A percentile compares a stretch with the other conserved stretches of the same genome.
Evolutionary conservation across 2,329 filamentous ascomycete genomes (phyloP).

Genomic region (Microsporum ferrugineum): DNA sequence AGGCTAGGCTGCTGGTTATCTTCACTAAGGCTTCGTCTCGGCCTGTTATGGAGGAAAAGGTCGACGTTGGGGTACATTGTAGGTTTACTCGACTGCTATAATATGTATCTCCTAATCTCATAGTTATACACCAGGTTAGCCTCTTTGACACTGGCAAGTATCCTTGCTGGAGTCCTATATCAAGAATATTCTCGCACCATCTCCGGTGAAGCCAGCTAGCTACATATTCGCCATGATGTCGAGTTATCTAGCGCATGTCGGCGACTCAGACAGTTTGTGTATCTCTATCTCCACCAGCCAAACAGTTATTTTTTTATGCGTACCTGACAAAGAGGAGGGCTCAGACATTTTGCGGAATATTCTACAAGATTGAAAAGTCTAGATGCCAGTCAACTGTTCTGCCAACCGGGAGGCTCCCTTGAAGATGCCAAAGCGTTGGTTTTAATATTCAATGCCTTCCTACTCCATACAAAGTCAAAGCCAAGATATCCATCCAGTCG

Average conservation of each 20-base stretch:
- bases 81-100: neutral
- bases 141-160: neutral
- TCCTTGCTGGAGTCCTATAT: neutral
- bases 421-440: neutral
- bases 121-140: no score
- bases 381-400: neutral
- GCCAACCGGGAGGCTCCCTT: constrained; percentile 1
- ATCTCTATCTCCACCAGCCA: neutral
- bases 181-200: neutral
- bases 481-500: neutral
- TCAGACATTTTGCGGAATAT: neutral
- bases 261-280: neutral
- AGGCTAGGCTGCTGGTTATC: neutral
- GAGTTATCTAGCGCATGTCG: neutral
- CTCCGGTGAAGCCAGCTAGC: neutral
- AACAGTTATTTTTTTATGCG: neutral
- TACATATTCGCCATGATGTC: neutral
- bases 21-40: neutral
- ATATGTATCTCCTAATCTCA: no score
- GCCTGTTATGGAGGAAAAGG: neutral
- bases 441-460: neutral
- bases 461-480: neutral
- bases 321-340: neutral
- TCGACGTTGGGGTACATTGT: neutral
- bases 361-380: neutral